Evolutionary conservation across 1,284 basidiomycete species (phyloP), one percentile per base, ranked within the genome.

Genomic region (Porodaedalea pini): DNA sequence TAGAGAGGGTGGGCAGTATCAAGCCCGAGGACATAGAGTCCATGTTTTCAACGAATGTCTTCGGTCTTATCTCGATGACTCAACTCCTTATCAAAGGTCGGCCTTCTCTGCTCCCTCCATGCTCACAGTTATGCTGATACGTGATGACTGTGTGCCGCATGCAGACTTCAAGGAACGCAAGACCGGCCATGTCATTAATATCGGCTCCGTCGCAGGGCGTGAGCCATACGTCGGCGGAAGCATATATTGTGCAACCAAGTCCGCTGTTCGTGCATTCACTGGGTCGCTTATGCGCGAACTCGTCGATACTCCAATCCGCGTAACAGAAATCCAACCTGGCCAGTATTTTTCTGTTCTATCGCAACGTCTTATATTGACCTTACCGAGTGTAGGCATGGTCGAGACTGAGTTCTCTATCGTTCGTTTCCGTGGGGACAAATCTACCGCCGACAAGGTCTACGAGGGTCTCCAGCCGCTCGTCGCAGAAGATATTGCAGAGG

Each of bases 41-140:
- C 58, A 98, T 99, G 94, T 91, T 98, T 70, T 73, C 86, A 27
- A 97, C 94, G 48, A 99, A 99, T 70, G 94, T 97, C 50, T 78
- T 91, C 61, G 94, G 93, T 6, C 79, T 97, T 47, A 93, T 97
- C 63, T 78, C 86, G 17, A 74, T 95, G 65, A 92, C 90, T 6
- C 91, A 94, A 66, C 72, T 90, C 4, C 73, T 94, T 47, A 74
- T 94, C 67, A 84, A 80, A 71, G 82, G 92, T 86, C 48, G 61
- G 72, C n/a, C n/a, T n/a, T 21, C 15, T 4, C 56, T 47, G 19
- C 32, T 29, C 13, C 13, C 19, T 31, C 25, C 36, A 58, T 34
- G 27, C 32, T 21, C n/a, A n/a, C n/a, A n/a, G n/a, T n/a, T 56
- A 44, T 21, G 25, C 40, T 23, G 10, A 23, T 32, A 48, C 36